These are phyloP conservation scores for Eucalyptus fibrosa DNA, from an alignment of 345 rosid species.

Conservation along the genomic window DNA sequence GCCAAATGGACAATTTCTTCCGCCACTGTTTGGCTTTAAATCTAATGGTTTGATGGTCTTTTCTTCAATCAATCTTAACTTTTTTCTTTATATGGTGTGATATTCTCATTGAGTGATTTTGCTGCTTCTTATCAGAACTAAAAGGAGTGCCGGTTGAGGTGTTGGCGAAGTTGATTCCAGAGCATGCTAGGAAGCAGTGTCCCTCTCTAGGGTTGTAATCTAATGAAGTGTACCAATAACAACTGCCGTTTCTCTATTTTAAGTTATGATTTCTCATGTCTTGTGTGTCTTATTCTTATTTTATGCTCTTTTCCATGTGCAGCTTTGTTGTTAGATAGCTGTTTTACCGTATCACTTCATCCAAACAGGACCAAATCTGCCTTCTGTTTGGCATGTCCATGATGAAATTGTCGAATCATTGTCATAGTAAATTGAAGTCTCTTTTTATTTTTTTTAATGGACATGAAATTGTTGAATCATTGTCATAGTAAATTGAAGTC, in stretches of 20 bases:
- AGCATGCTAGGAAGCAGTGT: slow-evolving; percentile 85
- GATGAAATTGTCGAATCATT: not conserved
- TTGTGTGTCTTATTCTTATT: not conserved
- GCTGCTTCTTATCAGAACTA: slow-evolving; percentile 39
- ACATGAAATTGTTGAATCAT: not conserved
- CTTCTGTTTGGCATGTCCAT: not conserved
- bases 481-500: not conserved
- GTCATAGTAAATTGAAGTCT: not conserved
- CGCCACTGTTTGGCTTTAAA: slow-evolving; percentile 82
- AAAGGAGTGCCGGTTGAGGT: slow-evolving; percentile 69
- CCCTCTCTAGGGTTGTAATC: slow-evolving; percentile 52
- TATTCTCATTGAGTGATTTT: not conserved
- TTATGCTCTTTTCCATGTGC: not conserved
- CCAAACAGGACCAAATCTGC: not conserved
- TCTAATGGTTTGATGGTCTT: slow-evolving; percentile 37
- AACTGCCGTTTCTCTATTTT: not conserved
- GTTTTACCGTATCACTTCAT: not conserved
- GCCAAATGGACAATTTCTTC: slow-evolving; percentile 88
- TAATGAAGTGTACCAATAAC: not conserved
- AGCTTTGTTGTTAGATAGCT: not conserved
- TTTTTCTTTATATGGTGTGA: not conserved
- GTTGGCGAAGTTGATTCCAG: slow-evolving; percentile 62
- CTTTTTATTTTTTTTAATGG: not conserved
- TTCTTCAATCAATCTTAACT: not conserved
- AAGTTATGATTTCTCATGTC: not conserved